A percentile compares a stretch with the other conserved stretches of the same genome.
phyloP scores from a whole-genome alignment of 140 eudicot species.

The Erigeron philadelphicus region DNA sequence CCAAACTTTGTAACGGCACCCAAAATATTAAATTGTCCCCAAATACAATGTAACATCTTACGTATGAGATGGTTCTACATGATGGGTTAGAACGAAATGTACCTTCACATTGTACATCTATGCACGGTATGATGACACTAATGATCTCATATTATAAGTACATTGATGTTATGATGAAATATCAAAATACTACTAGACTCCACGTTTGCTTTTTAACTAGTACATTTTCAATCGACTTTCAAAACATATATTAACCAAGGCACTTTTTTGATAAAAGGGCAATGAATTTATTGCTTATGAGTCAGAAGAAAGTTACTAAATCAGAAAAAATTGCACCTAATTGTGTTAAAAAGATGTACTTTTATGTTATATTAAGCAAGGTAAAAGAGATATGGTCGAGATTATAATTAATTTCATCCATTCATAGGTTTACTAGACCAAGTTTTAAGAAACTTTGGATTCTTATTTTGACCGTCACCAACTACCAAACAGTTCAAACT shows the following conservation, averaged over 20 bases:
- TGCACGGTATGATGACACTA: not conserved
- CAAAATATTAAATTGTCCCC: not conserved
- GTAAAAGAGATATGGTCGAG: no score
- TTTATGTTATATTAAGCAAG: no score
- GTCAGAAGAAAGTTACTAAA: no score
- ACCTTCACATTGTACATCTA: not conserved
- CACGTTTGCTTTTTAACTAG: not conserved
- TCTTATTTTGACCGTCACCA: not conserved
- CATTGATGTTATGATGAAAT: not conserved
- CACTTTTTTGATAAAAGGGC: no score
- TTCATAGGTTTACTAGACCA: no score
- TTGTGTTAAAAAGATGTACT: no score
- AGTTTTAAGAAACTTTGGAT: not conserved
- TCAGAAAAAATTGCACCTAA: no score
- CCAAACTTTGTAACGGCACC: not conserved
- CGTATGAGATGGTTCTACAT: not conserved
- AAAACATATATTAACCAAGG: no score
- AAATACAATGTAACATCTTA: not conserved
- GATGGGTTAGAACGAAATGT: not conserved
- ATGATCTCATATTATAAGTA: conserved; percentile 14
- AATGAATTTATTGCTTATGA: no score
- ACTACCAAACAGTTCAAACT: not conserved
- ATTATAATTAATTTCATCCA: no score
- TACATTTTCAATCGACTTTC: not conserved
- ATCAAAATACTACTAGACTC: conserved; percentile 15